Evolutionary conservation across 139 green algal species (phyloP).

Genomic region (Volvox africanus): DNA sequence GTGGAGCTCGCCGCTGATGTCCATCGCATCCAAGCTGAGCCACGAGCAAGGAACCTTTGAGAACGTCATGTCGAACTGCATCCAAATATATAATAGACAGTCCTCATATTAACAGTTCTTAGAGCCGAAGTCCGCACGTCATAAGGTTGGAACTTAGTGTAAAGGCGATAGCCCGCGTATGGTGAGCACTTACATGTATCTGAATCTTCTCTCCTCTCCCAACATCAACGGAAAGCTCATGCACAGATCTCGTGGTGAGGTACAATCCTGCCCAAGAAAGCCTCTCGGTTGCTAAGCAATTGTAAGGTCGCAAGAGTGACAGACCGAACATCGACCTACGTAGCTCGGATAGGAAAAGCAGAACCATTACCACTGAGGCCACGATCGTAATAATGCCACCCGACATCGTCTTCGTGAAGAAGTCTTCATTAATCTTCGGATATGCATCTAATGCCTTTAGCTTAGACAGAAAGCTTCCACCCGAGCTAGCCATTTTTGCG

Average conservation of each 20-base stretch:
- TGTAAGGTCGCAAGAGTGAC: neutral
- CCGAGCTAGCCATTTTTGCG: neutral
- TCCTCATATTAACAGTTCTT: neutral
- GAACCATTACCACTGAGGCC: constrained; percentile 87
- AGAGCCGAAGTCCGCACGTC: no score
- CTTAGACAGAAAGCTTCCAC: constrained; percentile 44
- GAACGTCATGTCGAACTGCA: constrained; percentile 94
- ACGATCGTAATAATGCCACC: constrained; percentile 96
- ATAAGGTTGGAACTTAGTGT: no score
- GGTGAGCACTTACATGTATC: constrained; percentile 83
- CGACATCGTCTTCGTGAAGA: constrained; percentile 88
- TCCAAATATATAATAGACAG: neutral
- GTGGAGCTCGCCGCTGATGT: constrained; percentile 95
- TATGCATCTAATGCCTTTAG: constrained; percentile 85
- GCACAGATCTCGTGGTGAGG: constrained; percentile 72
- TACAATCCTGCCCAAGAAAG: constrained; percentile 78
- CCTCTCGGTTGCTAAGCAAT: neutral
- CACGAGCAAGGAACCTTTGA: constrained; percentile 90
- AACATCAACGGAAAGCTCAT: constrained; percentile 92
- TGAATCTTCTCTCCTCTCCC: constrained; percentile 87
- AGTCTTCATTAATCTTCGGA: constrained; percentile 95
- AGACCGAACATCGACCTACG: constrained; percentile 65
- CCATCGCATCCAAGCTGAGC: constrained; percentile 96
- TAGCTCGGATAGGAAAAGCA: constrained; percentile 95
- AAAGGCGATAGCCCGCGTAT: neutral